Base-by-base conservation (phyloP, 371 early-diverging fungal genomes). In the Dichotomocladium elegans region DNA sequence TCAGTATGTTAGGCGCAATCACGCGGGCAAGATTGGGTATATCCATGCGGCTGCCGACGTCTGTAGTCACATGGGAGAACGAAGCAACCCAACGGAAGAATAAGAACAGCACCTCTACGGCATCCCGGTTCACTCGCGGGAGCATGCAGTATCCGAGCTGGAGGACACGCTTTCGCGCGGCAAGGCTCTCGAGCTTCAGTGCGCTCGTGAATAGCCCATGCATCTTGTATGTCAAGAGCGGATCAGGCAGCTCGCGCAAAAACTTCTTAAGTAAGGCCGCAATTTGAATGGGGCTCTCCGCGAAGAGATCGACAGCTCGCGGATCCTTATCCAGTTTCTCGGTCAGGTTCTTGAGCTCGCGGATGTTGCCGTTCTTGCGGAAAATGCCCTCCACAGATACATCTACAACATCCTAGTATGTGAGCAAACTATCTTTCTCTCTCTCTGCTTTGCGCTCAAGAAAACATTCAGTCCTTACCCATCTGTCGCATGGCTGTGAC, bases 221-320 rank as follows among this genome's bases (percentile, higher is more conserved):
- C 45, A 96, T 74, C 59, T 86, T 81, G 65, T 89, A 91, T 1
- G 97, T 93, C 58, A 96, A 72, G n/a, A 98, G 66, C 0, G 98
- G 98, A 48, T 98, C 98, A 0, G 98, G 97, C 59, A 96, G 58
- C 24, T 96, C 95, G 12, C 97, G 85, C 57, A 96, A 64, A 50
- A 94, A 98, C 72, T 92, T 95, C 51, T 96, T 96, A 57, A 98
- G 67, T 30, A 98, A 68, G 4, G 98, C 98, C 0, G 98, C 97
- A 14, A 96, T 79, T 61, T 96, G 96, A 27, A 98, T 86, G 0
- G 90, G 81, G 57, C 86, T 88, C 28, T 94, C 93, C 26, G 86
- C 78, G 3, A 71, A 63, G 31, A 94, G 53, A 45, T 89, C 82
- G 1, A 91, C 86, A 9, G 71, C 70, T 0, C 76, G 57, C n/a